Percentiles rank a stretch among this genome's conserved stretches.
These are phyloP conservation scores for Ensete ventricosum DNA, from an alignment of 176 grass and related monocot genomes.

Conservation along the genomic window DNA sequence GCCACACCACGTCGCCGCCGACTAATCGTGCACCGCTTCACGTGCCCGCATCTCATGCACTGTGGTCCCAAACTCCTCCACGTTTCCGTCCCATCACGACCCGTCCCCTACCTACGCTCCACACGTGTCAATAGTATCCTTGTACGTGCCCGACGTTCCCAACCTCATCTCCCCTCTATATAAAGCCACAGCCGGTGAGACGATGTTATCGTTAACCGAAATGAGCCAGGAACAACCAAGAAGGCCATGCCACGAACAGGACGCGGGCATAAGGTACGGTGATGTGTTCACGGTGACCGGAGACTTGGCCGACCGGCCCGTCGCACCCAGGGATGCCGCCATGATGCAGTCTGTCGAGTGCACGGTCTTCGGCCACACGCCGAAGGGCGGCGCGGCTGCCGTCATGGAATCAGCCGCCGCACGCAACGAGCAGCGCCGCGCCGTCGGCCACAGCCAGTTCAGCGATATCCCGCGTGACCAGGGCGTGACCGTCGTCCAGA, in stretches of 20 bases:
- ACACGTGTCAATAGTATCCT: background rate
- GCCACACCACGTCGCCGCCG: background rate
- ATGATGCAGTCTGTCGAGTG: conserved; percentile 53
- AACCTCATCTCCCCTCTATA: background rate
- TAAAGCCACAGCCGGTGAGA: background rate
- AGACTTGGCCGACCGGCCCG: conserved; percentile 23
- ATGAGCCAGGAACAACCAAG: conserved; percentile 60
- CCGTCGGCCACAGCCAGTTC: conserved; percentile 26
- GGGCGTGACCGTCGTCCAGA: conserved; percentile 38
- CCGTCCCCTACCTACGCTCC: background rate
- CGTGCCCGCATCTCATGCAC: background rate
- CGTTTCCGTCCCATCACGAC: background rate
- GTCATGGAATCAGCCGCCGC: conserved; percentile 41
- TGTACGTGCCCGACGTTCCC: background rate
- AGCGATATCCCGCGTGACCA: conserved; percentile 11
- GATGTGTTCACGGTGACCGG: conserved; percentile 48
- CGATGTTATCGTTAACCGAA: background rate
- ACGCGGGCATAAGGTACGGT: conserved; percentile 35
- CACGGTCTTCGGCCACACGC: conserved; percentile 28
- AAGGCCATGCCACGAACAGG: conserved; percentile 11
- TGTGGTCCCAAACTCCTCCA: background rate
- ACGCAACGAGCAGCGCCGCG: conserved; percentile 30
- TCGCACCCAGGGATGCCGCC: conserved; percentile 50
- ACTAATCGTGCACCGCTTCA: background rate
- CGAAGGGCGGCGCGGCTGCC: conserved; percentile 29